Conservation (phyloP, 2,329 filamentous ascomycete genomes). For the Tolypocladium sp. region DNA sequence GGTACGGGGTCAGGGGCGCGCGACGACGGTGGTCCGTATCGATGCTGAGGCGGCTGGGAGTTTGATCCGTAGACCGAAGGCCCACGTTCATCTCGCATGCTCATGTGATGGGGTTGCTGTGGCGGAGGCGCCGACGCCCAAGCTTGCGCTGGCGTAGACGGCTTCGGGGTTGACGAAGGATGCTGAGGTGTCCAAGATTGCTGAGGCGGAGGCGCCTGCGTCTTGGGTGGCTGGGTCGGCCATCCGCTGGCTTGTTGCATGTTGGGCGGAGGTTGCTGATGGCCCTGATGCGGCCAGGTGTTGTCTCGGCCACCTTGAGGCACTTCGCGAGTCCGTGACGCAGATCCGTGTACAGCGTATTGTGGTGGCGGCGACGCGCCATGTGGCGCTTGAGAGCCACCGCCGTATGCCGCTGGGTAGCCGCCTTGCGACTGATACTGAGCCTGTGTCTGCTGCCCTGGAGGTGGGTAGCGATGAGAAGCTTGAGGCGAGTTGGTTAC, state of each 20-base stretch:
- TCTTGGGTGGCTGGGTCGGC: slow-evolving; percentile 21
- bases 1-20: slow-evolving; percentile 32
- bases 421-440: slow-evolving; percentile 34
- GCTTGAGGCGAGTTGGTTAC: slow-evolving; percentile 37
- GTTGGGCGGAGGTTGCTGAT: slow-evolving; percentile 10
- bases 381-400: slow-evolving; percentile 24
- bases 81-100: slow-evolving; percentile 29
- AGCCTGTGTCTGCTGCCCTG: slow-evolving; percentile 24
- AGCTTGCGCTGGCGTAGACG: slow-evolving; percentile 21
- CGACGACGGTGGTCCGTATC: slow-evolving; percentile 27
- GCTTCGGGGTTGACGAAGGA: slow-evolving; percentile 17
- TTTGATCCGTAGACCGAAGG: slow-evolving; percentile 23
- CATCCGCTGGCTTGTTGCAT: slow-evolving; percentile 14
- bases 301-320: slow-evolving; percentile 25
- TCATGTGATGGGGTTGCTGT: slow-evolving; percentile 22
- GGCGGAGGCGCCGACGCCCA: slow-evolving; percentile 23
- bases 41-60: slow-evolving; percentile 24
- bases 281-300: slow-evolving; percentile 23
- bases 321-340: slow-evolving; percentile 33
- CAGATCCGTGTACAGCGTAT: slow-evolving; percentile 39
- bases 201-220: slow-evolving; percentile 22
- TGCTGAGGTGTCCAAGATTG: slow-evolving; percentile 24
- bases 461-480: slow-evolving; percentile 35
- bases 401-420: slow-evolving; percentile 33
- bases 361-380: slow-evolving; percentile 46